Conservation (phyloP, 352 stramenopile species). For the Phytopythium cucurbitacearum region DNA sequence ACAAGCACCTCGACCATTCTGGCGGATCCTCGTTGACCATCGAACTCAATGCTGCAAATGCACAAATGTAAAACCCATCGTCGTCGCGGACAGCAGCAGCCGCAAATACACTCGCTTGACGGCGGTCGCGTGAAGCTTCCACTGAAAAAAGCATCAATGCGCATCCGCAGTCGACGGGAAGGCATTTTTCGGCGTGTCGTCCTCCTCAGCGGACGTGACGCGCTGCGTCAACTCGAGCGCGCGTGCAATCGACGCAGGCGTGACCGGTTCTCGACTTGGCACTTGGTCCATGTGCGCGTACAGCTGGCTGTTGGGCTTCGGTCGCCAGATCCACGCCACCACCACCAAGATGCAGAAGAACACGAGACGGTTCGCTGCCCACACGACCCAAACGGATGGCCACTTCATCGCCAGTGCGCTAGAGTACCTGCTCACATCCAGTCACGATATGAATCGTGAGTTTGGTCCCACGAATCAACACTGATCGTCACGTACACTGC, state of each 20-base stretch:
- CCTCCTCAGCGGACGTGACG: conserved; percentile 48
- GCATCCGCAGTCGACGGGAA: not conserved
- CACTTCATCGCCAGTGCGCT: conserved; percentile 53
- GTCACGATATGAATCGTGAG: not conserved
- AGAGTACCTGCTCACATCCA: conserved; percentile 49
- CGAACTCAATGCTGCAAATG: no score
- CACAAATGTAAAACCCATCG: no score
- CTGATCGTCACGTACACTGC: conserved; percentile 52
- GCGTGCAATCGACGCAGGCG: conserved; percentile 34
- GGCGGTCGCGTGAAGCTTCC: no score
- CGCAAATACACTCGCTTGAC: no score
- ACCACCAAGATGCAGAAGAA: conserved; percentile 64
- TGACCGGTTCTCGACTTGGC: conserved; percentile 56
- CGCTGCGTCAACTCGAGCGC: conserved; percentile 56
- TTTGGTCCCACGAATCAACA: not conserved
- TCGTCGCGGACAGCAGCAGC: no score
- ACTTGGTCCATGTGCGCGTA: conserved; percentile 83
- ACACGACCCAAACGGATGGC: conserved; percentile 77
- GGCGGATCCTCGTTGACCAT: no score
- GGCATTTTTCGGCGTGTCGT: conserved; percentile 11
- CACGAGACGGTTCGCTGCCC: conserved; percentile 66
- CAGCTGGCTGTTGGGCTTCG: conserved; percentile 51
- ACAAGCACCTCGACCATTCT: no score
- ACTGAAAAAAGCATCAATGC: not conserved
- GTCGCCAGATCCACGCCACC: conserved; percentile 73